phyloP scores from a whole-genome alignment of 164 flowering plant genomes.

The Amborella trichopoda region DNA sequence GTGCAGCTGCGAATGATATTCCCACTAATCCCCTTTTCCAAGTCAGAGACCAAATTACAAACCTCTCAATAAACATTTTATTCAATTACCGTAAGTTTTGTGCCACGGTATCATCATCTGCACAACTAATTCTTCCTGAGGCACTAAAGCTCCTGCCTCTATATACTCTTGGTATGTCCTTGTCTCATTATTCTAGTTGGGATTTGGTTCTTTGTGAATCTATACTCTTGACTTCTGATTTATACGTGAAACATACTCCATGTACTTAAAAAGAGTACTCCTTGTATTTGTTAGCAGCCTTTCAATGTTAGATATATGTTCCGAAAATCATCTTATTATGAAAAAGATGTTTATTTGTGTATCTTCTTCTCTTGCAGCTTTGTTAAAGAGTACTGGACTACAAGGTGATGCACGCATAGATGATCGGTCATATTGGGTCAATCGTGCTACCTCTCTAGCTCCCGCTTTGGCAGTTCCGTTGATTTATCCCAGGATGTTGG shows the following conservation, averaged over 20 bases:
- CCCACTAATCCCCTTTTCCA: conserved; percentile 51
- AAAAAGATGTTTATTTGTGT: background rate
- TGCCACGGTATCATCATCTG: conserved; percentile 91
- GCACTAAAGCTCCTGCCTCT: conserved; percentile 90
- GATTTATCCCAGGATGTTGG: conserved; percentile 82
- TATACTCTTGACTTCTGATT: too few relatives aligned
- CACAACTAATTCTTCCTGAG: conserved; percentile 96
- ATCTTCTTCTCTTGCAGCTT: conserved; percentile 34
- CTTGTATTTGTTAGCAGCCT: background rate
- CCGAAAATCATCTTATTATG: background rate
- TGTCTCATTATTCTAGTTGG: background rate
- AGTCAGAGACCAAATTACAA: conserved; percentile 68
- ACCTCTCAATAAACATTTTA: conserved; percentile 58
- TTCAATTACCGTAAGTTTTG: conserved; percentile 87
- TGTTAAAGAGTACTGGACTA: conserved; percentile 72
- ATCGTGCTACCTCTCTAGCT: conserved; percentile 55
- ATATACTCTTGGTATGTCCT: conserved; percentile 63
- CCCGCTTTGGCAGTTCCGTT: conserved; percentile 62
- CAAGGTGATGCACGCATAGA: conserved; percentile 82
- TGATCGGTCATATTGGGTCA: conserved; percentile 87
- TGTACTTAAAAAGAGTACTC: background rate
- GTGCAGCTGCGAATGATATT: conserved; percentile 68
- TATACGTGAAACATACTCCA: too few relatives aligned
- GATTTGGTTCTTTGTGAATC: too few relatives aligned
- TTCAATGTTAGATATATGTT: too few relatives aligned